Evolutionary conservation across 106 monocot genomes (phyloP).

Genomic region (Cymbidium sinense): DNA sequence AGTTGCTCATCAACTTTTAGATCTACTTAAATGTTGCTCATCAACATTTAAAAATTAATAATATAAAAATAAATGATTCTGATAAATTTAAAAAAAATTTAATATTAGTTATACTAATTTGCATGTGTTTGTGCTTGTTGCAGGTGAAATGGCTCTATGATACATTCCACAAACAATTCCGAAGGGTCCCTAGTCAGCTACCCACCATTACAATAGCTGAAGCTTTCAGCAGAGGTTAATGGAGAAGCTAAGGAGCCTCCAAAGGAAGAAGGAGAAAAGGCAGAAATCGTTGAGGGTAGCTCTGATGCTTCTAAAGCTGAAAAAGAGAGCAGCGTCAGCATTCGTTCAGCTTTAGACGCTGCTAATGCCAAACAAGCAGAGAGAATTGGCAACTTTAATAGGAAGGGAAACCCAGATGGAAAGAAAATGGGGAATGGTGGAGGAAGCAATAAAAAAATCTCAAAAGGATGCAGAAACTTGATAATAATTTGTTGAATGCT

Average conservation of each 20-base stretch:
- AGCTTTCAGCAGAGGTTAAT: conserved; percentile 1
- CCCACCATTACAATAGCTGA: conserved; percentile 27
- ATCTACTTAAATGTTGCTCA: no score
- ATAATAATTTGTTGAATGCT: no score
- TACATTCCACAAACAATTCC: conserved; percentile 90
- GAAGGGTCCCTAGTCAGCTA: conserved; percentile 33
- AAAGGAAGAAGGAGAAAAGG: not conserved
- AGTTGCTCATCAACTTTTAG: no score
- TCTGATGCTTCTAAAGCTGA: conserved; percentile 14
- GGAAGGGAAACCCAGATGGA: not conserved
- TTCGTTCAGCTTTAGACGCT: conserved; percentile 60
- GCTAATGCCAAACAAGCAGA: conserved; percentile 71
- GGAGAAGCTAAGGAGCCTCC: conserved; percentile 17
- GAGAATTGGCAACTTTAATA: conserved; percentile 31
- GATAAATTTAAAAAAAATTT: no score
- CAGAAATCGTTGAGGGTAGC: conserved; percentile 1
- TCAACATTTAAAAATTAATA: no score
- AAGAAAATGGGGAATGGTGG: no score
- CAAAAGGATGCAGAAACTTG: no score
- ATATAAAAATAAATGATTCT: no score
- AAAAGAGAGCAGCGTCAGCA: conserved; percentile 20
- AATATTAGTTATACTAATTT: no score
- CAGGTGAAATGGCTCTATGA: conserved; percentile 86
- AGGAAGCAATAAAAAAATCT: no score
- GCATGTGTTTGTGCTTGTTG: not conserved